These are phyloP conservation scores for Lyophyllum atratum DNA, from an alignment of 768 basidiomycete genomes.

Conservation along the genomic window DNA sequence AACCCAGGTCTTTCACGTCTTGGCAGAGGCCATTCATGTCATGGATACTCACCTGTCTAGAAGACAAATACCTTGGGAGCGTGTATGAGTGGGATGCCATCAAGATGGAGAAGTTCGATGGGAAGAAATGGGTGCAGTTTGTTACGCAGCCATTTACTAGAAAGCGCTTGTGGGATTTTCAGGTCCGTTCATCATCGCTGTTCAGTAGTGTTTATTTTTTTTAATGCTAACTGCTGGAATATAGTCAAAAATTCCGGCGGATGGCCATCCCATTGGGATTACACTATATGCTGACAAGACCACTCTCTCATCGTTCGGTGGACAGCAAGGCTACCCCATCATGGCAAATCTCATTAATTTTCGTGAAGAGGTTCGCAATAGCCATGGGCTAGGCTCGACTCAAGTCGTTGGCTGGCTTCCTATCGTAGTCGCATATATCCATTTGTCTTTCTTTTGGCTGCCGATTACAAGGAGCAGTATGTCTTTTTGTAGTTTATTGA, in stretches of 20 bases:
- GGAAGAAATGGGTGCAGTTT: conserved; percentile 26
- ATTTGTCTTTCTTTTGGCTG: background rate
- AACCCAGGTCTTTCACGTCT: conserved; percentile 27
- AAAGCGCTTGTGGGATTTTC: conserved; percentile 34
- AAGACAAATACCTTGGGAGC: conserved; percentile 21
- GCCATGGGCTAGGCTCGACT: too few relatives aligned
- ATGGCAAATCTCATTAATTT: too few relatives aligned
- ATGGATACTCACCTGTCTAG: conserved; percentile 4
- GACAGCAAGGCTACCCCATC: too few relatives aligned
- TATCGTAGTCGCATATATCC: background rate
- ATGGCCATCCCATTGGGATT: background rate
- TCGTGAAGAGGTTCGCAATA: too few relatives aligned
- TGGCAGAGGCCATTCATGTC: conserved; percentile 7
- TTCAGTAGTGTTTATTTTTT: too few relatives aligned
- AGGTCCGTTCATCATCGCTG: too few relatives aligned
- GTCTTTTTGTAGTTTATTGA: background rate
- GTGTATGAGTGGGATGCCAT: conserved; percentile 34
- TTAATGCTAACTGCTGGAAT: background rate
- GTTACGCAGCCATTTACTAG: conserved; percentile 40
- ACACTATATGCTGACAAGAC: too few relatives aligned
- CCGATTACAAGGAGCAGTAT: background rate
- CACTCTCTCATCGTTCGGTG: too few relatives aligned
- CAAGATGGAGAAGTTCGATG: conserved; percentile 29
- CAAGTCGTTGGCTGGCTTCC: too few relatives aligned
- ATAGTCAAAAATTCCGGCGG: background rate